Percentiles rank a stretch among this genome's conserved stretches.
Evolutionary conservation across 2,329 filamentous ascomycete genomes (phyloP).

Genomic region (Ceratocystis destructans): DNA sequence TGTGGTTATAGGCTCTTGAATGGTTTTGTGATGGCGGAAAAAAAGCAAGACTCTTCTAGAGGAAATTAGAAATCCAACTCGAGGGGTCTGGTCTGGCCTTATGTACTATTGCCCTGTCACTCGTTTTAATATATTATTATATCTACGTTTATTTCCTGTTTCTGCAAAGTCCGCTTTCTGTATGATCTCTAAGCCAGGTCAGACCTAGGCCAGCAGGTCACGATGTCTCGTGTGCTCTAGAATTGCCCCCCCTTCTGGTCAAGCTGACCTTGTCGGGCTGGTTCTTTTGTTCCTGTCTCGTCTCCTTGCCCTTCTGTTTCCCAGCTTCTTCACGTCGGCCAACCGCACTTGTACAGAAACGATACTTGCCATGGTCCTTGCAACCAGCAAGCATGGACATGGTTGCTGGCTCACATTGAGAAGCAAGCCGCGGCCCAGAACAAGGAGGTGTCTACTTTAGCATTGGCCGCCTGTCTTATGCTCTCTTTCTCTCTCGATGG

Average conservation of each 20-base stretch:
- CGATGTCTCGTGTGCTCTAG: background rate
- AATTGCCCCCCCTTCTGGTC: background rate
- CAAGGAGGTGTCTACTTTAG: background rate
- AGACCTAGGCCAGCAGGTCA: constrained; percentile 5
- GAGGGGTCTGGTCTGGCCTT: background rate
- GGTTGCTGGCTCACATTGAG: background rate
- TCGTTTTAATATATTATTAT: background rate
- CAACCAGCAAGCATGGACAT: background rate
- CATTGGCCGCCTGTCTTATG: background rate
- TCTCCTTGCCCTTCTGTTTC: background rate
- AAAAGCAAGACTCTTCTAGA: constrained; percentile 6
- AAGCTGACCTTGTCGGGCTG: background rate
- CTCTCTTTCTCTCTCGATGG: background rate
- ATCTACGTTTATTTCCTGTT: background rate
- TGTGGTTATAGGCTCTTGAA: background rate
- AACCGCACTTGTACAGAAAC: background rate
- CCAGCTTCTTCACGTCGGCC: background rate
- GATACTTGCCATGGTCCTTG: background rate
- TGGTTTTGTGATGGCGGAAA: background rate
- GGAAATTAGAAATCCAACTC: background rate
- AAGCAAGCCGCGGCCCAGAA: background rate
- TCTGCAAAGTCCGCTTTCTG: background rate
- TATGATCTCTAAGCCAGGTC: constrained; percentile 4
- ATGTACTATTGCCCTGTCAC: background rate
- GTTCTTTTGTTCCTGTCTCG: background rate